These are phyloP conservation scores for Podaxis sp. DNA, from an alignment of 768 basidiomycete species.

Conservation along the genomic window DNA sequence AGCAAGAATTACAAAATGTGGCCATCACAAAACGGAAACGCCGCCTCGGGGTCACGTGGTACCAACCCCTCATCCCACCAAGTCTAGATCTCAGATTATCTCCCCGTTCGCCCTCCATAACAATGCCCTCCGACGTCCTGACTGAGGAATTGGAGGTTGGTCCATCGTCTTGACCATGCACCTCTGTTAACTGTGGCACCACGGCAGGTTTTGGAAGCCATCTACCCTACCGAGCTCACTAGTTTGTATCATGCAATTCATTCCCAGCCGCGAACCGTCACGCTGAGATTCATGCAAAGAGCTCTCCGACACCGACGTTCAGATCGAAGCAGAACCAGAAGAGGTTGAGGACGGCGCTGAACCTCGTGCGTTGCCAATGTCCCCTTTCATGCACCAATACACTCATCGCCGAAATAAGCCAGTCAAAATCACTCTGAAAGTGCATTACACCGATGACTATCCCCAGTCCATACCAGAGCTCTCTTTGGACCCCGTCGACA, in stretches of 20 bases:
- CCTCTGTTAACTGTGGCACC: slow-evolving; percentile 16
- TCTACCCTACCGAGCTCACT: slow-evolving; percentile 91
- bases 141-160: slow-evolving; percentile 90
- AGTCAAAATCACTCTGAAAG: slow-evolving; percentile 76
- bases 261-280: slow-evolving; percentile 25
- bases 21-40: neutral
- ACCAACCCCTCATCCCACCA: neutral
- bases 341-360: slow-evolving; percentile 64
- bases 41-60: slow-evolving; percentile 7
- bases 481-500: slow-evolving; percentile 60
- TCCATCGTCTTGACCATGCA: slow-evolving; percentile 9
- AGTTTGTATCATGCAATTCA: slow-evolving; percentile 61
- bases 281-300: slow-evolving; percentile 66
- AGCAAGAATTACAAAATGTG: neutral
- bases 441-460: slow-evolving; percentile 80
- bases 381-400: slow-evolving; percentile 13
- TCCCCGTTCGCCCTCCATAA: slow-evolving; percentile 6
- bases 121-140: slow-evolving; percentile 68
- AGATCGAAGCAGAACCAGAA: slow-evolving; percentile 89
- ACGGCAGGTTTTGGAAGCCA: slow-evolving; percentile 85
- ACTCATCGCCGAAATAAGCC: slow-evolving; percentile 19
- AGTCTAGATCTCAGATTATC: slow-evolving; percentile 1
- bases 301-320: slow-evolving; percentile 77
- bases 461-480: slow-evolving; percentile 82
- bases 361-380: slow-evolving; percentile 40